Percentiles rank a stretch among this genome's conserved stretches.
Evolutionary conservation across 345 rosid species (phyloP).

Genomic region (Microthlaspi erraticum): DNA sequence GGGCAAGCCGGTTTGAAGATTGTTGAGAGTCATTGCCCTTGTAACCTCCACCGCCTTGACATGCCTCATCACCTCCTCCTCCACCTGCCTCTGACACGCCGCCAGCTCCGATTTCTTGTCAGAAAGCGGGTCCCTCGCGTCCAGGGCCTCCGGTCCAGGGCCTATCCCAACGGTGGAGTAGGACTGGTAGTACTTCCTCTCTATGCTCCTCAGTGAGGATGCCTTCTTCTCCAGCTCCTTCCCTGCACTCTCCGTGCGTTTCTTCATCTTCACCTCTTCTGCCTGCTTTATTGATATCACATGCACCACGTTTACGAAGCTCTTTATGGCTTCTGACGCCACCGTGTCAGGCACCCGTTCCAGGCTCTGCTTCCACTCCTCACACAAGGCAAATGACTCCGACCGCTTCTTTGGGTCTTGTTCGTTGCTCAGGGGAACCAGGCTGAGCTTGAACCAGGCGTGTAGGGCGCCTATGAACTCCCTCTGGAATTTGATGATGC

Average conservation of each 20-base stretch:
- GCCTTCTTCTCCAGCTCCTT: constrained; percentile 94
- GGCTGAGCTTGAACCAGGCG: constrained; percentile 91
- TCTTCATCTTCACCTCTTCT: constrained; percentile 82
- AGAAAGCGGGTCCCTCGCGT: constrained; percentile 78
- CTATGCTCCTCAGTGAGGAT: constrained; percentile 76
- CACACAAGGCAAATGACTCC: constrained; percentile 65
- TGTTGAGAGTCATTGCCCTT: constrained; percentile 77
- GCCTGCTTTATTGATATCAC: constrained; percentile 71
- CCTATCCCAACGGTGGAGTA: constrained; percentile 89
- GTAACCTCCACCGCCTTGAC: constrained; percentile 87
- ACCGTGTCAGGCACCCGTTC: constrained; percentile 91
- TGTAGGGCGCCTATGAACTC: constrained; percentile 77
- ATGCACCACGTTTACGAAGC: constrained; percentile 77
- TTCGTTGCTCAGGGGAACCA: constrained; percentile 65
- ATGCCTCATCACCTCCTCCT: constrained; percentile 88
- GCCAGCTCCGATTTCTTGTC: constrained; percentile 87
- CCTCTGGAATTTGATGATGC: constrained; percentile 75
- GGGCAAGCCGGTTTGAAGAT: constrained; percentile 87
- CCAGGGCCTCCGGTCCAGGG: constrained; percentile 64
- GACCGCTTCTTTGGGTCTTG: constrained; percentile 54
- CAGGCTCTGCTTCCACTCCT: constrained; percentile 90
- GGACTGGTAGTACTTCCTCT: constrained; percentile 86
- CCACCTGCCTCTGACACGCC: constrained; percentile 78
- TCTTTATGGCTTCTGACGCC: constrained; percentile 95
- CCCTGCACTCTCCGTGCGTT: constrained; percentile 71